phyloP scores from a whole-genome alignment of 202 grass and related monocot genomes.

The Dendrocalamus latiflorus region DNA sequence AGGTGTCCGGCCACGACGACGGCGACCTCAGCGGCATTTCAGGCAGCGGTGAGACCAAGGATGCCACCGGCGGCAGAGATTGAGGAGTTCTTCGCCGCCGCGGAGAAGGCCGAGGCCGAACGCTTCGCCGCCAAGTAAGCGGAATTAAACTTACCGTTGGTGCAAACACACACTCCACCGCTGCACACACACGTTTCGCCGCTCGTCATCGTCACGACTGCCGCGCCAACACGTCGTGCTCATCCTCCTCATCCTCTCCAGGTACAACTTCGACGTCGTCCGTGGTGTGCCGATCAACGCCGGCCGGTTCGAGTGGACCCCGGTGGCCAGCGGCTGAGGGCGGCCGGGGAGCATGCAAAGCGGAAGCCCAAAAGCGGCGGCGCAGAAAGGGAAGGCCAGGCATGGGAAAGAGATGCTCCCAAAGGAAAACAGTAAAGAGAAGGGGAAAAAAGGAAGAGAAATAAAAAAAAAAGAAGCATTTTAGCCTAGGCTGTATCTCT shows the following conservation, averaged over 20 bases:
- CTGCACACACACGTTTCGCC: neutral
- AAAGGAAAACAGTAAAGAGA: neutral
- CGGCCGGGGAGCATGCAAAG: neutral
- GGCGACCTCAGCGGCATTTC: neutral
- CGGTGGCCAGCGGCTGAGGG: constrained; percentile 18
- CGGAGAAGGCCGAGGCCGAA: constrained; percentile 49
- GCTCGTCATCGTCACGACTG: neutral
- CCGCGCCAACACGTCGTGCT: constrained; percentile 3
- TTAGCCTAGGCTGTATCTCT: no score
- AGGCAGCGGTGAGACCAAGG: neutral
- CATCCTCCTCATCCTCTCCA: neutral
- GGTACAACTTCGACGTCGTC: constrained; percentile 94
- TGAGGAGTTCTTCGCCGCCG: constrained; percentile 67
- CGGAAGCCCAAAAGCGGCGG: neutral
- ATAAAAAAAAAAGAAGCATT: no score
- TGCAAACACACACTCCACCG: neutral
- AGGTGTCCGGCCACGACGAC: neutral
- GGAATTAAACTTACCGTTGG: neutral
- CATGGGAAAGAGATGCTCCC: neutral
- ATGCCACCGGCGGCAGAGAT: constrained; percentile 52
- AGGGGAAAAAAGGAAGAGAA: neutral
- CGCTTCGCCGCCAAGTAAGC: constrained; percentile 68
- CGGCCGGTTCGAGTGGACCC: constrained; percentile 75
- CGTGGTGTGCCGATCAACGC: constrained; percentile 43
- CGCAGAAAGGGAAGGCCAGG: neutral